Base-by-base conservation (phyloP, 345 rosid genomes). In the Microcos paniculata region DNA sequence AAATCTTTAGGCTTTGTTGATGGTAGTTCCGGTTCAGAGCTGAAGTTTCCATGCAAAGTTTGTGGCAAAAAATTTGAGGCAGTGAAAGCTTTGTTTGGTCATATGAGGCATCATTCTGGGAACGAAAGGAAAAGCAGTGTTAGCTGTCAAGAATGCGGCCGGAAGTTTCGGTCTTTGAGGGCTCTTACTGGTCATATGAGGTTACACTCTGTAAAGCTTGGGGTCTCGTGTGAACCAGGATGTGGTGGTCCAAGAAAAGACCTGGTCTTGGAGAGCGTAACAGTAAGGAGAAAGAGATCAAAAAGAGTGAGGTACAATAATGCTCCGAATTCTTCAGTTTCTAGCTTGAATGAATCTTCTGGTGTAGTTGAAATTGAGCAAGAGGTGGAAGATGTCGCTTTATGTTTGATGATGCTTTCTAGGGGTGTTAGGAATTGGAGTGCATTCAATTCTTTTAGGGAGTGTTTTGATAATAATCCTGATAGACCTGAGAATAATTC, bases 351-450 rank as follows among this genome's bases (percentile, higher is more conserved):
- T 71, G 88, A 76, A 35, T 76, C 88, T 83, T 73, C 30, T 28
- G 84, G 86, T 75, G 75, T 55, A 31, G 69, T 40, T 71, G 85
- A 78, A 42, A 68, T 46, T 74, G 87, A 72, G 69, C 82, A 79
- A 80, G 90, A 89, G 40, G 84, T 71, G 21, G 69, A 82, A 78
- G 88, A 89, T 40, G 90, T 74, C 6, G 93, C 92, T 3, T 58
- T 64, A 35, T 77, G 87, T 77, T 87, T 92, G 88, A 80, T 92
- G 74, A 79, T 89, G 74, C 55, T 92, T 28, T 90, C 97, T 62
- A 79, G 79, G 77, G 83, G 82, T 78, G 79, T 70, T 1, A 62
- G 26, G 35, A 21, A 72, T 49, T 61, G 76, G 78, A 72, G 72
- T n/a, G 81, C 61, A 40, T 28, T 69, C 30, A 83, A 73, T 68